These are phyloP conservation scores for Fraxinus xanthoxyloides DNA, from an alignment of 305 asterid genomes.

Conservation along the genomic window DNA sequence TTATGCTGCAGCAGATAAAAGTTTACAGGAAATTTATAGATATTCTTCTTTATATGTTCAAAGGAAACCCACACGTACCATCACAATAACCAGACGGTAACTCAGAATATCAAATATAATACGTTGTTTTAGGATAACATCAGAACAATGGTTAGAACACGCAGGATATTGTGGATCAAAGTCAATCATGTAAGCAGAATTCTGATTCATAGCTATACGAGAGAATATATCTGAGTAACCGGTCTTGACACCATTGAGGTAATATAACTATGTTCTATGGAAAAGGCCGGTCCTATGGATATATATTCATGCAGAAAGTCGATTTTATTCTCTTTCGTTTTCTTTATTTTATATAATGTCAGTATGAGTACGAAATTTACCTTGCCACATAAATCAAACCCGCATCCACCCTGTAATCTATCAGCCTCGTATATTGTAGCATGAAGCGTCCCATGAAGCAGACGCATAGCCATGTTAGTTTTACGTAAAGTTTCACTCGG, in stretches of 20 bases:
- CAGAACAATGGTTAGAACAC: neutral
- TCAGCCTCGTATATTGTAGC: constrained; percentile 66
- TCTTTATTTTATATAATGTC: neutral
- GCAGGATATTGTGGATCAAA: neutral
- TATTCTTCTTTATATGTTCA: neutral
- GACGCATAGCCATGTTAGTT: constrained; percentile 40
- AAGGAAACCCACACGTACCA: neutral
- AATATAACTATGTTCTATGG: neutral
- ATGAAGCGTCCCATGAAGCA: constrained; percentile 80
- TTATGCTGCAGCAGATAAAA: neutral
- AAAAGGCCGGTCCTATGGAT: neutral
- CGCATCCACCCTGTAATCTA: constrained; percentile 42
- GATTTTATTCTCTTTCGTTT: neutral
- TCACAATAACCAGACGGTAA: neutral
- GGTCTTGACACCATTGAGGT: neutral
- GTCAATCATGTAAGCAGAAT: neutral
- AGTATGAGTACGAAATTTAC: constrained; percentile 20
- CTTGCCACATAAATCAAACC: constrained; percentile 39
- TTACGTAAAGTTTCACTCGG: neutral
- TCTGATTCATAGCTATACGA: neutral
- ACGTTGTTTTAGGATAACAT: neutral
- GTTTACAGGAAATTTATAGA: neutral
- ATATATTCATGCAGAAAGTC: neutral
- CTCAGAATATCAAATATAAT: neutral
- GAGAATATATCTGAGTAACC: neutral